Conservation (phyloP, 1,139 yeast genomes). For the Kluyveromyces sp. region DNA sequence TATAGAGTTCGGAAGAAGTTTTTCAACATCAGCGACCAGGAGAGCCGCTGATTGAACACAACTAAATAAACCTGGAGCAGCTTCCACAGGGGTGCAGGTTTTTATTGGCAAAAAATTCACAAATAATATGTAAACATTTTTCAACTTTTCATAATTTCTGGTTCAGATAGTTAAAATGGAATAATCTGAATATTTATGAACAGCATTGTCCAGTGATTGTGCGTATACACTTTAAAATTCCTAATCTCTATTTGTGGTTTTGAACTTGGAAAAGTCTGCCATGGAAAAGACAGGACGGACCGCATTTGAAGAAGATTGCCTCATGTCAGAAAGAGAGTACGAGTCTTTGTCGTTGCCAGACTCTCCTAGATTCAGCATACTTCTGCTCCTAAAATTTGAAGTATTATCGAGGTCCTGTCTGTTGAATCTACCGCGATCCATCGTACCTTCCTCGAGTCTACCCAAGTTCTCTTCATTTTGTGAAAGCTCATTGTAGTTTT, state of each 20-base stretch:
- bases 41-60: no score
- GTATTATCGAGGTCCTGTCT: constrained; percentile 16
- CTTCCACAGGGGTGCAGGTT: no score
- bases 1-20: neutral
- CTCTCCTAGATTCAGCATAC: constrained; percentile 20
- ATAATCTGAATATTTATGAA: no score
- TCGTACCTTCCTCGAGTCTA: constrained; percentile 22
- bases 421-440: constrained; percentile 8
- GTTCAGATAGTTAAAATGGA: no score
- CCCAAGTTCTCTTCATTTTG: constrained; percentile 12
- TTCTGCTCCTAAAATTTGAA: constrained; percentile 23
- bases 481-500: constrained; percentile 10
- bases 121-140: no score
- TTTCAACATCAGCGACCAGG: no score
- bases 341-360: constrained; percentile 5
- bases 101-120: no score
- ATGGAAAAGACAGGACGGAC: constrained; percentile 25
- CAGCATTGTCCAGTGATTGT: neutral
- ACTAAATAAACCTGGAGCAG: no score
- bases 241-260: constrained; percentile 6
- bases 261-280: constrained; percentile 27
- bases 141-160: no score
- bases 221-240: no score
- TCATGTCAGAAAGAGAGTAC: constrained; percentile 7
- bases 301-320: constrained; percentile 9